phyloP scores from a whole-genome alignment of 345 rosid genomes.

The Anastatica hierochuntica region DNA sequence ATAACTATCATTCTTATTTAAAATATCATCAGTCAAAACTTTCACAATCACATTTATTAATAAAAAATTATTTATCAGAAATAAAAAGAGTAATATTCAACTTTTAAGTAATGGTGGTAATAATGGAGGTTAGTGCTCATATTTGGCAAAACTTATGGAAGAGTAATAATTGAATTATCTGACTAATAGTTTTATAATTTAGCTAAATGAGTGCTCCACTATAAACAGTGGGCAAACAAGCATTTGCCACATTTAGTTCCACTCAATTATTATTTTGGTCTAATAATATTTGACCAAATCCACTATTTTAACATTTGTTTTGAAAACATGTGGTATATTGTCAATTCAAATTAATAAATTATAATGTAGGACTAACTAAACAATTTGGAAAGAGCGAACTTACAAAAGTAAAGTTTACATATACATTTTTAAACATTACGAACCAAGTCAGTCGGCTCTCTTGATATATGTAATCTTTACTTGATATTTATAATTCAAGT shows the following conservation, averaged over 20 bases:
- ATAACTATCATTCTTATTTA: too few species aligned
- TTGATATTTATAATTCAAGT: too few species aligned
- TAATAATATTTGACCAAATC: slow-evolving; percentile 6
- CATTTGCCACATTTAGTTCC: slow-evolving; percentile 24
- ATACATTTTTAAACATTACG: background rate
- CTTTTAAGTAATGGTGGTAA: background rate
- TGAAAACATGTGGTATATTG: too few species aligned
- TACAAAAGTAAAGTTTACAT: background rate
- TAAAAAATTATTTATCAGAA: too few species aligned
- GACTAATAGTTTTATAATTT: background rate
- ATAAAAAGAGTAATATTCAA: background rate
- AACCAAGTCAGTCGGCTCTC: too few species aligned
- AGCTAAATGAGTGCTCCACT: slow-evolving; percentile 28
- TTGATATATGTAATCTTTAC: too few species aligned
- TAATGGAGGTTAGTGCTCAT: slow-evolving; percentile 3
- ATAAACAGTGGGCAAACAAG: slow-evolving; percentile 15
- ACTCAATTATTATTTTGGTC: slow-evolving; percentile 6
- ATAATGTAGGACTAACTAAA: too few species aligned
- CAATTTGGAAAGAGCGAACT: background rate
- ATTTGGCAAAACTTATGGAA: background rate
- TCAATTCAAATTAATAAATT: too few species aligned
- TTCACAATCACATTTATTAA: too few species aligned
- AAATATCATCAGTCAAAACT: too few species aligned
- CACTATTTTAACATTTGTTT: background rate
- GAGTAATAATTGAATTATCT: slow-evolving; percentile 10